Evolutionary conservation across 2,329 filamentous ascomycete species (phyloP), one percentile per base, ranked within the genome.

Genomic region (Fusarium poae): DNA sequence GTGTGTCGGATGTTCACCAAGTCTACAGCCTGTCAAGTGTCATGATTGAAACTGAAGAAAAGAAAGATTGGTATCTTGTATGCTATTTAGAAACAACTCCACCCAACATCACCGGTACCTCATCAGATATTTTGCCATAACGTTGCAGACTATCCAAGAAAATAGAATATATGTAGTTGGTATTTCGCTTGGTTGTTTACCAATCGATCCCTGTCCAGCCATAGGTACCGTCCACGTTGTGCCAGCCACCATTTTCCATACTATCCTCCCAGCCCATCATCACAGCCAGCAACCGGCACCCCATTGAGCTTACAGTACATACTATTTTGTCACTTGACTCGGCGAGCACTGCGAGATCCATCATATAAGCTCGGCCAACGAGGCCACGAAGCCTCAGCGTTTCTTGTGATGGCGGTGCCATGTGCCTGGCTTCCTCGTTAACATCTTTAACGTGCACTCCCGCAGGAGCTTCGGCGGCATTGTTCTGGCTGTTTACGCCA

Each of bases 211-310:
- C 84, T 10, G 78, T 84, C 91, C 91, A 93, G 15, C 83, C 82
- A 71, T 86, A 89, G 15, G 85, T 84, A 3, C 90, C 91, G 76
- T 95, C 92, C n/a, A 97, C 86, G 79, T 97, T 97, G 61, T 88
- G 83, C 92, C 93, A 97, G 44, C 84, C 82, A 2, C 83, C 84
- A 20, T 83, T 78, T 34, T 82, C 82, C 64, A 93, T 84, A 7
- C 86, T 88, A 30, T 83, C 84, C 37, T 94, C 90, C 92, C 92
- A 94, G 1, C 93, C 93, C 88, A 96, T 89, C 90, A 97, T 94
- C 40, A 97, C 92, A 3, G 88, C 93, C 65, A 97, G 77, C 54
- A 97, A 74, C 23, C 92, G 86, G 77, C 93, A 97, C 1, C 88
- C 88, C 79, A 85, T 87, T 34, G 89, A 88, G 71, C 90, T 92